Evolutionary conservation across 2,329 filamentous ascomycete genomes (phyloP), one percentile per base, ranked within the genome.

Genomic region (Grosmannia huntii): DNA sequence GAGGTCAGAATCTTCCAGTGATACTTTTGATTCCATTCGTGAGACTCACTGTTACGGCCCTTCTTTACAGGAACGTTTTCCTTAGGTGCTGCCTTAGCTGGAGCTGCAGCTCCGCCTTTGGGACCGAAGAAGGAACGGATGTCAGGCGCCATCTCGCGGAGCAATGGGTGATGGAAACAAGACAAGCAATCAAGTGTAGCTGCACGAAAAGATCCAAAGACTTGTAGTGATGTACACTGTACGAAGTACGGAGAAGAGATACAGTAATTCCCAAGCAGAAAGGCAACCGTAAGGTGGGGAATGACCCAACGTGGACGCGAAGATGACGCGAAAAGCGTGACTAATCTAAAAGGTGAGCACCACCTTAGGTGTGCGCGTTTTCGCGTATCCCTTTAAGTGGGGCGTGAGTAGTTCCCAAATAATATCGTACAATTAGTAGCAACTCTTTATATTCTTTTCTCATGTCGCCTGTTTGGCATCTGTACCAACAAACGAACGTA

Each of bases 41-140:
- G 36, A 31, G 19, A 53, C 62, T 28, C 14, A 63, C 62, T 55
- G 48, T 48, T 52, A 9, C 62, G 58, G 28, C 59, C 56, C 53
- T 70, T 69, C 59, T 67, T 67, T n/a, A 59, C 61, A 9, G 65
- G 59, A n/a, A 53, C 41, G 10, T 61, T 57, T 33, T 74, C 68
- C 65, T 59, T 61, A 48, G 61, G 62, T 3, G 66, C 62, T 71
- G 71, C 60, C 57, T 72, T 66, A 61, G 71, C 72, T 23, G 73
- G 69, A 57, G 73, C 38, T 31, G 57, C 73, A 65, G 52, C 58
- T 23, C 59, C 73, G 66, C 76, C 76, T 66, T 85, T 85, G 60
- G 82, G 82, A 57, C 85, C 84, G 73, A 90, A 90, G 71, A 89
- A 90, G 67, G 73, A 85, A 65, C 86, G 77, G 63, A 90, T 90